Evolutionary conservation across 2,329 filamentous ascomycete genomes (phyloP), one percentile per base, ranked within the genome.

Genomic region (Ilyonectria destructans): DNA sequence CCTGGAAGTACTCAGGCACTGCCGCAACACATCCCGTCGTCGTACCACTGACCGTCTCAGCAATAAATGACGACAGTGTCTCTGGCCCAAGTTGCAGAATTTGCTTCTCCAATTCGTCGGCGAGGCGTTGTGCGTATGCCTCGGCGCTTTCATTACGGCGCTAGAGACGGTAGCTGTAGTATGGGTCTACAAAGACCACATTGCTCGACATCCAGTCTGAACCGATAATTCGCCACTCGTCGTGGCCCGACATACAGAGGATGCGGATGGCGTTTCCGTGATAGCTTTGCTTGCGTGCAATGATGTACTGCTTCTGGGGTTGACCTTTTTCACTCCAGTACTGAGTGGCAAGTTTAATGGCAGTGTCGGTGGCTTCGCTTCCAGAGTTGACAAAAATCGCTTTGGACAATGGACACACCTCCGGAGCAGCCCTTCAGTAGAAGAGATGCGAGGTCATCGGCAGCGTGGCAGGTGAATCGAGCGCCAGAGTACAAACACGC

Each of bases 1-100:
- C 91, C 56, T 84, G 81, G 66, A 95, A 89, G 71, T 96, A 96
- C n/a, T 0, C 92, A 0, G 85, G 83, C 0, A 90, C 84, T 1
- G 90, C 83, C 2, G 91, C 86, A 0, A 93, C 89, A 73, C 90
- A 93, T 4, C 92, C 93, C 2, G 94, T 13, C 4, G 74, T 66
- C 48, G 64, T 62, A n/a, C 69, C 69, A 12, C 51, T 60, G 5
- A 71, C 48, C 4, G 69, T 66, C 60, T 69, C 67, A 3, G 66
- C 63, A 13, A 71, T 43, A 21, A 71, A 71, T 3, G 69, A 55
- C 23, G 59, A 63, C 2, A 69, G 63, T 7, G 51, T 71, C 4
- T 67, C 51, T 3, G 67, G 67, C 2, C 69, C 67, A 13, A 71
- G 46, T 3, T 37, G 21, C 10, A 61, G 60, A 31, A 71, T 62